A percentile compares a stretch with the other conserved stretches of the same genome.
These are phyloP conservation scores for Podaxis sp. DNA, from an alignment of 768 basidiomycete species.

Conservation along the genomic window DNA sequence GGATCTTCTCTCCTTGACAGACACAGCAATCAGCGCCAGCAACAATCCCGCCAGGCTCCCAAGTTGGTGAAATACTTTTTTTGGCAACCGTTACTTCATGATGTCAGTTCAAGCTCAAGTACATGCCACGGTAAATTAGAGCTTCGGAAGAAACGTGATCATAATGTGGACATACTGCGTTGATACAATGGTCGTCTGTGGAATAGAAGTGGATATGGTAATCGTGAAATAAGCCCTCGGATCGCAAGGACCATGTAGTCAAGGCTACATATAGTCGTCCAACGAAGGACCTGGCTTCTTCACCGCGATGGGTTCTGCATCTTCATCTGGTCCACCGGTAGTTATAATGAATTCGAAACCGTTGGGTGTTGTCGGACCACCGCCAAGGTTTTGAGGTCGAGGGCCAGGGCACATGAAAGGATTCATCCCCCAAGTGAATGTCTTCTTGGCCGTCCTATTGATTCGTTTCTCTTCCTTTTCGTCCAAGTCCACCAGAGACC, in stretches of 20 bases:
- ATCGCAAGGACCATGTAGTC: neutral
- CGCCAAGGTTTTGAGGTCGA: constrained; percentile 13
- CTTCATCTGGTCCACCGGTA: constrained; percentile 13
- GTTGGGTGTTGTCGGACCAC: constrained; percentile 12
- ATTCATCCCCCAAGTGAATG: constrained; percentile 8
- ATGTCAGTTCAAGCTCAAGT: neutral
- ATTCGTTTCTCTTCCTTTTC: constrained; percentile 9
- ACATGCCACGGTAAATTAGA: neutral
- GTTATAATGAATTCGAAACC: constrained; percentile 14
- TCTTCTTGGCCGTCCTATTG: constrained; percentile 11
- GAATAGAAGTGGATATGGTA: neutral
- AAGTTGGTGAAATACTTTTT: neutral
- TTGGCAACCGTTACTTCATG: neutral
- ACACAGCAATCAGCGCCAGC: neutral
- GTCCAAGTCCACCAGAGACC: constrained; percentile 3
- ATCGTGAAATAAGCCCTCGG: neutral
- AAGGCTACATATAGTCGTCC: constrained; percentile 12
- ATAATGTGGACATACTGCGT: neutral
- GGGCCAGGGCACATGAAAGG: constrained; percentile 16
- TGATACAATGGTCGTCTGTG: neutral
- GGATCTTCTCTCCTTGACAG: neutral
- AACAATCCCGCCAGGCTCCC: neutral
- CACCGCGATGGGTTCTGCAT: constrained; percentile 4
- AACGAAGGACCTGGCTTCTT: constrained; percentile 5
- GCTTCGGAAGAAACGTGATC: neutral